phyloP scores from a whole-genome alignment of 176 grass and related monocot species.

The Cenchrus americanus region DNA sequence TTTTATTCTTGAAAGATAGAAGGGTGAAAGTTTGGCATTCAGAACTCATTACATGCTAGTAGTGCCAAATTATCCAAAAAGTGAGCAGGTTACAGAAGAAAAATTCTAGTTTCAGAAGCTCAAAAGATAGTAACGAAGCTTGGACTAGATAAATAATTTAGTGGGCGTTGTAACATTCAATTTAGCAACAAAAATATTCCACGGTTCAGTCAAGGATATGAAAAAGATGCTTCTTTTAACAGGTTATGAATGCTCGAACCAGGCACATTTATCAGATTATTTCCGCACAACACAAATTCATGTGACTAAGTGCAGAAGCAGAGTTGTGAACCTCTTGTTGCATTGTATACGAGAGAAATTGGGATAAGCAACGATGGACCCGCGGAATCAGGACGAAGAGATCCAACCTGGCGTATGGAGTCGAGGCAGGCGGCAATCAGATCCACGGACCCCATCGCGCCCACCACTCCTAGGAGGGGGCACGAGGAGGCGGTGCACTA shows the following conservation, averaged over 20 bases:
- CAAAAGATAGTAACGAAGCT: neutral
- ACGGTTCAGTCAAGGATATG: neutral
- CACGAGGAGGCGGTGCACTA: neutral
- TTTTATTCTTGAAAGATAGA: neutral
- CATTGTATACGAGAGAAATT: neutral
- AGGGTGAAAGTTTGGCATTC: neutral
- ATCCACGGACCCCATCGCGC: conserved; percentile 74
- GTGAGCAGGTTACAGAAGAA: neutral
- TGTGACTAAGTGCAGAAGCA: neutral
- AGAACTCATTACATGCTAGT: neutral
- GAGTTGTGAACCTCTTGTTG: neutral
- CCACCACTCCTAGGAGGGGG: neutral
- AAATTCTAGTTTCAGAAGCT: neutral
- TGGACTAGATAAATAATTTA: neutral
- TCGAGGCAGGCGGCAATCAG: conserved; percentile 79
- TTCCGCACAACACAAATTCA: neutral
- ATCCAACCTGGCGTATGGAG: conserved; percentile 77
- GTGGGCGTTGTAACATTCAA: neutral
- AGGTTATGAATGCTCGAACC: neutral
- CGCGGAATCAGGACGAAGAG: neutral
- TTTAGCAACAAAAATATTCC: neutral
- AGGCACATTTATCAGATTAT: neutral
- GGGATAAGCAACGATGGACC: neutral
- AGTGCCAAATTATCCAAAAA: neutral
- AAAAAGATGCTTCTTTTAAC: neutral